A percentile compares a stretch with the other conserved stretches of the same genome.
Conservation (phyloP, 768 basidiomycete genomes). For the Termitomyces sp. region DNA sequence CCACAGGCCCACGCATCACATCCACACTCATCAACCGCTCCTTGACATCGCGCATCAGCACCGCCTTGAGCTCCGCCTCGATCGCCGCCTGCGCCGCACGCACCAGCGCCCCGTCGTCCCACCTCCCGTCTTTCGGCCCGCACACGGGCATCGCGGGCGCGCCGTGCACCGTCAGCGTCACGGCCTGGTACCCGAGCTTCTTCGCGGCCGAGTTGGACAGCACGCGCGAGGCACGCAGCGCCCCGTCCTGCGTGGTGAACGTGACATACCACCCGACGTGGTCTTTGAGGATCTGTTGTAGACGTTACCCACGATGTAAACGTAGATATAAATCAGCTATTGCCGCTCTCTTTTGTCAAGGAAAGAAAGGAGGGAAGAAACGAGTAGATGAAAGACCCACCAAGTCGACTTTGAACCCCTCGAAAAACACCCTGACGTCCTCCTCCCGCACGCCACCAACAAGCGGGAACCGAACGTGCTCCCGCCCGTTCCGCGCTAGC, state of each 20-base stretch:
- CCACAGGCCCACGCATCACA: constrained; percentile 42
- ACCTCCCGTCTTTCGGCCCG: constrained; percentile 34
- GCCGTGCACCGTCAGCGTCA: constrained; percentile 46
- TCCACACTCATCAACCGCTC: constrained; percentile 50
- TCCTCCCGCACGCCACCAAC: constrained; percentile 45
- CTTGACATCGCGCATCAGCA: background rate
- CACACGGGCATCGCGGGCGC: constrained; percentile 30
- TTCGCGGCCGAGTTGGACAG: constrained; percentile 41
- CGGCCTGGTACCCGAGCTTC: constrained; percentile 53
- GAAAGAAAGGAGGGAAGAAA: constrained; percentile 4
- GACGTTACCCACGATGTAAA: no score
- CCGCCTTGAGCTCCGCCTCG: background rate
- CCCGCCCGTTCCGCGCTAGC: constrained; percentile 56
- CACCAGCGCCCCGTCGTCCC: constrained; percentile 49
- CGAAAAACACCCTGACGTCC: constrained; percentile 64
- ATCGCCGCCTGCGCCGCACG: constrained; percentile 13
- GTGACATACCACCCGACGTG: constrained; percentile 76
- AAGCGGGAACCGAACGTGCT: constrained; percentile 55
- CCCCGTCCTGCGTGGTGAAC: constrained; percentile 57
- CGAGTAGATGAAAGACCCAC: constrained; percentile 32
- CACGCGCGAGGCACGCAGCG: constrained; percentile 62
- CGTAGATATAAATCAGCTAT: background rate
- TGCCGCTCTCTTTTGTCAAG: background rate
- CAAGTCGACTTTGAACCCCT: constrained; percentile 65
- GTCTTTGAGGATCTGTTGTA: constrained; percentile 59